These are phyloP conservation scores for Verticillium nubilum DNA, from an alignment of 2,329 filamentous ascomycete species.

Conservation along the genomic window DNA sequence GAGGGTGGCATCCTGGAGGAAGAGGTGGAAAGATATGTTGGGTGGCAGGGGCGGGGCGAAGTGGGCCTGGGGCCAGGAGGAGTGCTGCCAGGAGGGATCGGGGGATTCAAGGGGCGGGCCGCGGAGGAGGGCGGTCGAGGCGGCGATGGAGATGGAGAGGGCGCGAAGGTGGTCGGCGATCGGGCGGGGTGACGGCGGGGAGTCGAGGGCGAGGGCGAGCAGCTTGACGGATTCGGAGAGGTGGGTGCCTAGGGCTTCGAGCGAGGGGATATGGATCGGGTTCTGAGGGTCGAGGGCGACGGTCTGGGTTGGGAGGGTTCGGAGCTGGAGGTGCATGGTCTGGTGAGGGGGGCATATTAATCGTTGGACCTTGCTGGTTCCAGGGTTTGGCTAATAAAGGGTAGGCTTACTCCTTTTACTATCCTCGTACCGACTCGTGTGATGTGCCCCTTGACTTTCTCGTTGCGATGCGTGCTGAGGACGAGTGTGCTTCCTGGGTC, in stretches of 20 bases:
- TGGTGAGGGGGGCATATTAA: conserved; percentile 22
- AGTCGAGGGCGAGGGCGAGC: conserved; percentile 65
- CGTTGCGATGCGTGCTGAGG: conserved; percentile 78
- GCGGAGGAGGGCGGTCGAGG: conserved; percentile 48
- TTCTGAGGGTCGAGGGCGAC: conserved; percentile 42
- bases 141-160: conserved; percentile 47
- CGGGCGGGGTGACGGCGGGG: conserved; percentile 49
- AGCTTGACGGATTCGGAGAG: conserved; percentile 82
- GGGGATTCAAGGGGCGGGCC: conserved; percentile 38
- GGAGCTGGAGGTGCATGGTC: conserved; percentile 73
- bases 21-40: conserved; percentile 69
- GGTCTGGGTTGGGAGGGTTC: conserved; percentile 53
- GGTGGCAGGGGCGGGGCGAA: conserved; percentile 42
- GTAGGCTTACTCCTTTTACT: conserved; percentile 71
- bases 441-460: conserved; percentile 86
- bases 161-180: conserved; percentile 51
- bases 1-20: conserved; percentile 64
- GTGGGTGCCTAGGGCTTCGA: conserved; percentile 67
- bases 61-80: conserved; percentile 36
- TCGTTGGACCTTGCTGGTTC: not conserved
- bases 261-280: conserved; percentile 58
- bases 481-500: conserved; percentile 86
- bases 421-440: conserved; percentile 87
- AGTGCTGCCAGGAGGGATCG: conserved; percentile 34
- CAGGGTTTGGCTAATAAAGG: not conserved